Percentiles rank a stretch among this genome's conserved stretches.
Evolutionary conservation across 257 asterid species (phyloP).

Genomic region (Gentiana macrophylla): DNA sequence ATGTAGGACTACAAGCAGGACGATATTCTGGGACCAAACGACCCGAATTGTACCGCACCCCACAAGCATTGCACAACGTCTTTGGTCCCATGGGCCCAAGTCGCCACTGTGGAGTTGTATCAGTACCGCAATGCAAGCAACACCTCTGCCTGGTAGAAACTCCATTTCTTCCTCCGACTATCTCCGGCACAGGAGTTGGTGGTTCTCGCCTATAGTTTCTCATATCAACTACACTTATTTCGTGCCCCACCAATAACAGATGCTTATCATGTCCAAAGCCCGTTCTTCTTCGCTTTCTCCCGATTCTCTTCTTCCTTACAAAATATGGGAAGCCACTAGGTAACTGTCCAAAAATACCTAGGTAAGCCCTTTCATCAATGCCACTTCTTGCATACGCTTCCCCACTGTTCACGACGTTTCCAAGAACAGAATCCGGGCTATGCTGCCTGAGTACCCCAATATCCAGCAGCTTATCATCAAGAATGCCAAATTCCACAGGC

Average conservation of each 20-base stretch:
- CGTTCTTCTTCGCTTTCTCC: constrained; percentile 17
- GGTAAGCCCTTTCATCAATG: constrained; percentile 23
- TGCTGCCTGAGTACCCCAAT: constrained; percentile 29
- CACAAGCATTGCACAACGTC: constrained; percentile 85
- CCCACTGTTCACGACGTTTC: constrained; percentile 45
- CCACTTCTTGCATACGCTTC: constrained; percentile 17
- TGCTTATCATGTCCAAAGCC: constrained; percentile 19
- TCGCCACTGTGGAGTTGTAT: constrained; percentile 88
- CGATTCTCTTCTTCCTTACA: constrained; percentile 46
- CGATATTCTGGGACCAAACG: constrained; percentile 88
- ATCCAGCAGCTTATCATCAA: constrained; percentile 38
- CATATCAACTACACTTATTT: constrained; percentile 13
- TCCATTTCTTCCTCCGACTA: not conserved
- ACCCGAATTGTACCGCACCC: constrained; percentile 83
- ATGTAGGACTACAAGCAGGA: constrained; percentile 76
- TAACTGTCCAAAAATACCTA: constrained; percentile 38
- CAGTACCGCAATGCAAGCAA: constrained; percentile 74
- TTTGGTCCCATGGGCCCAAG: constrained; percentile 88
- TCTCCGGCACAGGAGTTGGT: constrained; percentile 18
- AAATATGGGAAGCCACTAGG: constrained; percentile 51
- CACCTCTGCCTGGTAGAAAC: constrained; percentile 43
- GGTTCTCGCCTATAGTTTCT: constrained; percentile 18
- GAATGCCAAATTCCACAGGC: constrained; percentile 39
- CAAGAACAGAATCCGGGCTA: constrained; percentile 73
- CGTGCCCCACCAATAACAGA: constrained; percentile 22